phyloP scores from a whole-genome alignment of 805 yeast species.

The Priceomyces medius region DNA sequence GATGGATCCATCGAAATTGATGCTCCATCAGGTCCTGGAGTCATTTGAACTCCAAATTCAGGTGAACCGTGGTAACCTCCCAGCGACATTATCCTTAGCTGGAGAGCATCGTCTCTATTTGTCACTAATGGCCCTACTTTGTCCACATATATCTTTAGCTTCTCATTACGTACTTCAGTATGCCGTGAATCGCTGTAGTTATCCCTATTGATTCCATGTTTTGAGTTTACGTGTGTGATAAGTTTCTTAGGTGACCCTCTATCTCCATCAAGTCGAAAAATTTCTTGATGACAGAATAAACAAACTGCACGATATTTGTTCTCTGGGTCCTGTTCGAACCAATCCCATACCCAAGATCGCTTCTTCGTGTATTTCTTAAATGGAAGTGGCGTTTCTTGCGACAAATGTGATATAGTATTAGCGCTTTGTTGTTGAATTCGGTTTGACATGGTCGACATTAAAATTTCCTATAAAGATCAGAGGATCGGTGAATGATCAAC shows the following conservation, averaged over 20 bases:
- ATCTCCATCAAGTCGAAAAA: constrained; percentile 16
- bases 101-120: constrained; percentile 12
- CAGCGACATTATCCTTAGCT: constrained; percentile 8
- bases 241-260: constrained; percentile 18
- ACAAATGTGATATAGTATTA: constrained; percentile 15
- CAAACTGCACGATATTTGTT: constrained; percentile 17
- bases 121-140: constrained; percentile 13
- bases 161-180: constrained; percentile 8
- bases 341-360: constrained; percentile 19
- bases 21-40: background rate
- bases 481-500: background rate
- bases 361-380: constrained; percentile 17
- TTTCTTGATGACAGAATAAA: constrained; percentile 15
- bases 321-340: constrained; percentile 17
- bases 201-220: constrained; percentile 15
- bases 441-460: constrained; percentile 12
- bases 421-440: constrained; percentile 13
- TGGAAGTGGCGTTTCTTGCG: constrained; percentile 15
- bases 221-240: constrained; percentile 16
- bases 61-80: constrained; percentile 4
- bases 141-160: constrained; percentile 9
- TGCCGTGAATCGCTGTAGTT: constrained; percentile 8
- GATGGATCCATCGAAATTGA: background rate
- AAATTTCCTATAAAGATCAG: background rate
- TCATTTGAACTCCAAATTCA: background rate